Evolutionary conservation across 75 land plant species (phyloP).

Genomic region (Picea glauca): DNA sequence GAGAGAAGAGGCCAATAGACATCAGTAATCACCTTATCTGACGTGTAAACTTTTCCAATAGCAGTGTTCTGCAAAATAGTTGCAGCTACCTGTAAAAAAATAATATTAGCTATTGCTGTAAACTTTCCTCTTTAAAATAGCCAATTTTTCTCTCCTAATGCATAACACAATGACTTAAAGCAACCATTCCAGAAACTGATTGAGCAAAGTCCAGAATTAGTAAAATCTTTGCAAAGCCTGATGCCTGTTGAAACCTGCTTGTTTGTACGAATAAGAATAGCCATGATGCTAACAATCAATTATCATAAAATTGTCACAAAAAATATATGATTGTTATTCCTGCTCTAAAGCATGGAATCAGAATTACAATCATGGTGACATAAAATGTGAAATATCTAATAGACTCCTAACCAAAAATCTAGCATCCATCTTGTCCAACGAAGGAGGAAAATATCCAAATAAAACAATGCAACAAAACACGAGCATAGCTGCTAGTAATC

Average conservation of each 20-base stretch:
- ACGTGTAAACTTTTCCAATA: constrained; percentile 51
- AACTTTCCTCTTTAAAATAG: background rate
- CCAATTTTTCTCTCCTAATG: too few species aligned
- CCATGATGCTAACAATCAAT: background rate
- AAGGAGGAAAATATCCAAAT: background rate
- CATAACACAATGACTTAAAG: too few species aligned
- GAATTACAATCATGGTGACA: background rate
- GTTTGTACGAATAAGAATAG: background rate
- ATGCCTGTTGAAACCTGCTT: background rate
- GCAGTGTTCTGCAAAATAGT: constrained; percentile 83
- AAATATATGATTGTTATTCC: background rate
- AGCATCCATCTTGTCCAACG: background rate
- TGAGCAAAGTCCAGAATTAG: too few species aligned
- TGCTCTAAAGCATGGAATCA: background rate
- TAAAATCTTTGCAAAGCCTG: background rate
- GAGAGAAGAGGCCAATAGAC: background rate
- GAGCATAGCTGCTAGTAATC: background rate
- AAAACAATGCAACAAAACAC: background rate
- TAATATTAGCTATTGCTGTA: background rate
- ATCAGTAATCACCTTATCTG: constrained; percentile 52
- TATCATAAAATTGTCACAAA: background rate
- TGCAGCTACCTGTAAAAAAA: constrained; percentile 65
- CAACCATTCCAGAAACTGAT: too few species aligned
- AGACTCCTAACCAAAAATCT: background rate
- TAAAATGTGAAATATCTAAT: background rate